Evolutionary conservation across 108 stramenopile genomes (phyloP).

Genomic region (Nitzschia inconspicua): DNA sequence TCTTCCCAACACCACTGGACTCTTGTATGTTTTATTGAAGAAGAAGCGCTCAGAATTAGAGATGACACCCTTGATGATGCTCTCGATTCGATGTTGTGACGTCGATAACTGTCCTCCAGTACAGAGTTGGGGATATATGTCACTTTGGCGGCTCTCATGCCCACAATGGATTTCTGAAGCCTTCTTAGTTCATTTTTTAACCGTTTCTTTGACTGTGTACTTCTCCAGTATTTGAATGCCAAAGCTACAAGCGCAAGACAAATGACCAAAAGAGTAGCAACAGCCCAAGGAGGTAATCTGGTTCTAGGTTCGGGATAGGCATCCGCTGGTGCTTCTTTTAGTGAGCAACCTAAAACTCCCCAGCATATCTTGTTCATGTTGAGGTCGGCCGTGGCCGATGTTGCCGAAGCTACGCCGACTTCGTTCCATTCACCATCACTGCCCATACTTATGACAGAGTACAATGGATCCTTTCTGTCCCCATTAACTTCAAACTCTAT

Average conservation of each 20-base stretch:
- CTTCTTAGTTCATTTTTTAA: slow-evolving; percentile 10
- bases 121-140: neutral
- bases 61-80: neutral
- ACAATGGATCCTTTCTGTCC: slow-evolving; percentile 10
- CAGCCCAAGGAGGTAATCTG: neutral
- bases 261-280: slow-evolving; percentile 2
- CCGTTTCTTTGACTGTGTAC: neutral
- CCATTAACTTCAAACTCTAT: slow-evolving; percentile 4
- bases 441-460: neutral
- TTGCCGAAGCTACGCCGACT: neutral
- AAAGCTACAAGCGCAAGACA: too few species aligned
- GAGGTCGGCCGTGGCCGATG: neutral
- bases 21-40: too few species aligned
- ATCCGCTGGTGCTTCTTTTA: neutral
- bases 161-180: slow-evolving; percentile 17
- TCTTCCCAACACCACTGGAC: slow-evolving; percentile 18
- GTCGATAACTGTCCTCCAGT: too few species aligned
- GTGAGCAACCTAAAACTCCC: slow-evolving; percentile 1
- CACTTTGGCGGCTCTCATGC: slow-evolving; percentile 3
- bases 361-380: neutral
- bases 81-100: too few species aligned
- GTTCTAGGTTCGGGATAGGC: slow-evolving; percentile 1
- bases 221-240: neutral
- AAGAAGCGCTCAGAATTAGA: too few species aligned
- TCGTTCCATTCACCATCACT: neutral